phyloP scores from a whole-genome alignment of 2,329 filamentous ascomycete genomes.

The Keithomyces neogunnii region DNA sequence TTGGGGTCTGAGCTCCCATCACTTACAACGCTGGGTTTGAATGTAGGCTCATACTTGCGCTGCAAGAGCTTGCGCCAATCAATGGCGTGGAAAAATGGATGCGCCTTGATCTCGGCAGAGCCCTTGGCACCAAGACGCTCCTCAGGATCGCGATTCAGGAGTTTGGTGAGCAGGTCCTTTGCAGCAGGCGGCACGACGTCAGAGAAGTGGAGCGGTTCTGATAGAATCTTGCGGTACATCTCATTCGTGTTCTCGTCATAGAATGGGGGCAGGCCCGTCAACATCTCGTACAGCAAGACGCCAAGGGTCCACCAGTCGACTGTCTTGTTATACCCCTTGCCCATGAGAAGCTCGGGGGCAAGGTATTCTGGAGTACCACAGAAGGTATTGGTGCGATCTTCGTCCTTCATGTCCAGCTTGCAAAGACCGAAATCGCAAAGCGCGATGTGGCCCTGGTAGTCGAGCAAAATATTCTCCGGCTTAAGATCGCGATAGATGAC shows the following conservation, averaged over 20 bases:
- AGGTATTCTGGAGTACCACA: conserved; percentile 97
- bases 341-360: conserved; percentile 85
- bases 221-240: conserved; percentile 98
- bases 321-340: conserved; percentile 94
- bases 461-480: conserved; percentile 90
- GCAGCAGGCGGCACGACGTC: conserved; percentile 90
- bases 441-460: conserved; percentile 96
- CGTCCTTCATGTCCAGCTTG: conserved; percentile 99
- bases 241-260: conserved; percentile 99
- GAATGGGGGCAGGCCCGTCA: conserved; percentile 93
- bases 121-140: conserved; percentile 86
- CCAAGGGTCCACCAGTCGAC: conserved; percentile 99
- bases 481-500: conserved; percentile 79
- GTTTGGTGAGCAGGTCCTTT: conserved; percentile 80
- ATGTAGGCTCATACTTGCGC: conserved; percentile 95
- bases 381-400: conserved; percentile 96
- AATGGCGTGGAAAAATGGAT: conserved; percentile 98
- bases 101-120: conserved; percentile 94
- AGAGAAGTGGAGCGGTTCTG: conserved; percentile 91
- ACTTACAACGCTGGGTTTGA: conserved; percentile 94
- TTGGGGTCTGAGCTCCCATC: too few relatives aligned
- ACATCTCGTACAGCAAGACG: conserved; percentile 95
- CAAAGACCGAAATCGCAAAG: conserved; percentile 97
- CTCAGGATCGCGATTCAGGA: conserved; percentile 87
- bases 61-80: conserved; percentile 97